phyloP scores from a whole-genome alignment of 2,329 filamentous ascomycete species.

The Arthrocladium fulminans region DNA sequence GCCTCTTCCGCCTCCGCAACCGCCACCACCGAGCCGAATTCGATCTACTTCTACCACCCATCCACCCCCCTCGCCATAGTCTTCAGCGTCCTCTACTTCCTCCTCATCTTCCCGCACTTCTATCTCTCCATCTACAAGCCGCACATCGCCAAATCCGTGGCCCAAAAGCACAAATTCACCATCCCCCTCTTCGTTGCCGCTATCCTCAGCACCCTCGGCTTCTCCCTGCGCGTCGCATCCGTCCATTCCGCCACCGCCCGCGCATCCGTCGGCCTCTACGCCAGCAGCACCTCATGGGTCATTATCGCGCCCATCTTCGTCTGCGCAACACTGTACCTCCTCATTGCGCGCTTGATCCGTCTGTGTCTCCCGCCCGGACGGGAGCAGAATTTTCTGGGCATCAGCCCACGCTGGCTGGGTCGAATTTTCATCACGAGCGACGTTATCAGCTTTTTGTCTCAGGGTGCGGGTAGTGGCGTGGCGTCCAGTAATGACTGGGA shows the following conservation, averaged over 20 bases:
- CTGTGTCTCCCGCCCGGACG: conserved; percentile 27
- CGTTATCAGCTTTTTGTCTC: conserved; percentile 38
- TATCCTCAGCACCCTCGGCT: conserved; percentile 36
- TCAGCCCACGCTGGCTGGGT: conserved; percentile 35
- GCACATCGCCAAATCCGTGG: conserved; percentile 25
- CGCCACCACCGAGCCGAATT: conserved; percentile 1
- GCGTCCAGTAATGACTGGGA: conserved; percentile 37
- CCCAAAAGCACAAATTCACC: conserved; percentile 31
- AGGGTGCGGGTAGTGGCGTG: conserved; percentile 39
- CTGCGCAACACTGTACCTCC: conserved; percentile 44
- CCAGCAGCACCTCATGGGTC: conserved; percentile 35
- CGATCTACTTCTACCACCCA: conserved; percentile 40
- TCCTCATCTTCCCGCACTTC: conserved; percentile 31
- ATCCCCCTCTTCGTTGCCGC: conserved; percentile 37
- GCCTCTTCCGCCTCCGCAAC: not conserved
- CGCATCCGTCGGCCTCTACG: conserved; percentile 31
- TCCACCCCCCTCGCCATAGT: conserved; percentile 36
- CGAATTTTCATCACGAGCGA: conserved; percentile 41
- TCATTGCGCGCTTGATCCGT: conserved; percentile 41
- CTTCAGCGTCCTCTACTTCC: conserved; percentile 34
- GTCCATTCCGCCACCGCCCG: conserved; percentile 25
- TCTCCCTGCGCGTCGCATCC: conserved; percentile 33
- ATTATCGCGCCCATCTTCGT: conserved; percentile 43
- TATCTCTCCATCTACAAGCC: conserved; percentile 38
- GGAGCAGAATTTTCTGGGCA: conserved; percentile 25